Base-by-base conservation (phyloP, 2,329 filamentous ascomycete genomes). In the Biscogniauxia marginata region DNA sequence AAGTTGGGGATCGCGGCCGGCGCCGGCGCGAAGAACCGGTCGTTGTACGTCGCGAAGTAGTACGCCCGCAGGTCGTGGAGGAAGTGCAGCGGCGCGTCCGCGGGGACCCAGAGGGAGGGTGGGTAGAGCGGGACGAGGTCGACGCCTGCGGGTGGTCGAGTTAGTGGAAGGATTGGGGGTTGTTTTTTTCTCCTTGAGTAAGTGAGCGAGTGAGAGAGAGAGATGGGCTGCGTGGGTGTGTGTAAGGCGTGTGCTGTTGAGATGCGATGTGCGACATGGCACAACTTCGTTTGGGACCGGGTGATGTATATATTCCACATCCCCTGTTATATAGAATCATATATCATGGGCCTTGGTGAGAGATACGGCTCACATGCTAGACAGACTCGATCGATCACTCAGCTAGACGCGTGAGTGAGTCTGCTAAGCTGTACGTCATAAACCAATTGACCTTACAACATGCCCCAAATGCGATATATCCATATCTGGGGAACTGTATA, bases 81-180 rank as follows among this genome's bases (percentile, higher is more conserved):
- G 60, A 77, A 73, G 67, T 82, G 77, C 6, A 84, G 70, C 0
- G 81, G 81, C 0, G 76, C 67, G 4, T 67, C 71, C 0, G 74
- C 64, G 0, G 72, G 56, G 2, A 70, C 65, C 69, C 76, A 81
- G 47, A 84, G 74, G 50, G 68, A 71, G 1, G 65, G 56, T 1
- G 83, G 83, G 66, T 84, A 84, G 61, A 82, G 75, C 25, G 76
- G 74, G 34, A 82, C 76, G 49, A 82, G 77, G 63, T 85, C 83
- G 47, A 84, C 75, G 61, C 76, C 82, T 84, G 54, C 5, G 22
- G 51, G 55, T 20, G 43, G 20, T 46, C 7, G 20, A n/a, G 23
- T 22, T 22, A 22, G 18, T 1, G 22, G 47, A 8, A 48, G 19
- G 19, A 22, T 39, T 3, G 43, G 20, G 3, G 48, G 34, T 11